Evolutionary conservation across 2,329 filamentous ascomycete species (phyloP), one percentile per base, ranked within the genome.

Genomic region (Monilinia aucupariae): DNA sequence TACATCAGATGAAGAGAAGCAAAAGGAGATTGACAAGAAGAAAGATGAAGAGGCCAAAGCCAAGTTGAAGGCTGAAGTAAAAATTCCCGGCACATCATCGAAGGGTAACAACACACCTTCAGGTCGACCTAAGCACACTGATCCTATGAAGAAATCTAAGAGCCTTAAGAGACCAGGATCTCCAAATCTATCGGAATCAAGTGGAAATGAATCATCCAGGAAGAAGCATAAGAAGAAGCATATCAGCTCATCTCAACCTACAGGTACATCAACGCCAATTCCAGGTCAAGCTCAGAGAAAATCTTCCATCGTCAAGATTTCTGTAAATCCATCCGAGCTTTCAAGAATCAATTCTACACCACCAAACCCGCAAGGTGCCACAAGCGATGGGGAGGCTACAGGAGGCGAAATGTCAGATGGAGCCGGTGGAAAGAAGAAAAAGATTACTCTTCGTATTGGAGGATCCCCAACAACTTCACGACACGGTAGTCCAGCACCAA

Each of bases 181-280:
- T 20, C 91, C 92, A 3, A 89, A 92, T 67, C 81, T 90, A 39
- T 97, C 73, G 0, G 93, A 97, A 74, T 91, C 91, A 12, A 96
- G 91, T 74, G 93, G 91, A 60, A 96, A 92, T 69, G 93, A 97
- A 74, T 93, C 90, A 0, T 85, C 87, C 30, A 88, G 89, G 68
- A 92, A 94, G 77, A 91, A 90, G 78, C 84, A 83, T 74, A 85
- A 89, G 73, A 90, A 88, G 78, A 89, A 88, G 73, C 82, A 85
- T 66, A 76, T 76, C 1, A 72, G 78, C 20, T 81, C 81, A 17
- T 74, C 79, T 2, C 78, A 78, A 60, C 76, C 76, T 12, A 85
- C 84, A 64, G 82, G 84, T 25, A 78, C 81, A 22, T 78, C 77
- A 15, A 87, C 84, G 10, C 84, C 85, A 22, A 71, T 84, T 51